Percentiles rank a stretch among this genome's conserved stretches.
Evolutionary conservation across 1,284 basidiomycete species (phyloP).

Genomic region (Cystobasidium sp.): DNA sequence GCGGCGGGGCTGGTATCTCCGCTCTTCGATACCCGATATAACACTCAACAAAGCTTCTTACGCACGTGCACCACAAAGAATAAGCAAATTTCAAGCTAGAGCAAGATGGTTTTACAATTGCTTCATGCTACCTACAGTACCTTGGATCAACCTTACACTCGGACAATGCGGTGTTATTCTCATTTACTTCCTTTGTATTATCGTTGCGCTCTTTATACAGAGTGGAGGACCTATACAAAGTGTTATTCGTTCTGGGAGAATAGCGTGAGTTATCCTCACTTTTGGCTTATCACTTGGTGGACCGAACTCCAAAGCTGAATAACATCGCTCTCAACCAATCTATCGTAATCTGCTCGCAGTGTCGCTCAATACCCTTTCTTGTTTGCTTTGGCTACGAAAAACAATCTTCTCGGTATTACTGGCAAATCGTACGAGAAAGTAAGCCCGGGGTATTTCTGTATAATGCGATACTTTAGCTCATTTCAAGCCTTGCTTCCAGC

Average conservation of each 20-base stretch:
- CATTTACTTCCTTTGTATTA: slow-evolving; percentile 29
- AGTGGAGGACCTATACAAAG: slow-evolving; percentile 21
- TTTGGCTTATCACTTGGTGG: too few species aligned
- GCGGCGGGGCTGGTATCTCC: slow-evolving; percentile 34
- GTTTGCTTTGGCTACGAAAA: slow-evolving; percentile 58
- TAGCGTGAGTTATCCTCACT: slow-evolving; percentile 28
- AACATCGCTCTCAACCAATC: not conserved
- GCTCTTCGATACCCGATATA: not conserved
- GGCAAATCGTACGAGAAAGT: slow-evolving; percentile 59
- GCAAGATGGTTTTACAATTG: slow-evolving; percentile 41
- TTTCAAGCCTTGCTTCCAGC: too few species aligned
- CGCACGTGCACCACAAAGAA: not conserved
- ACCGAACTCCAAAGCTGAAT: too few species aligned
- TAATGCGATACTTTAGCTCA: too few species aligned
- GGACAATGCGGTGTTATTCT: slow-evolving; percentile 44
- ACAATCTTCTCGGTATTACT: slow-evolving; percentile 57
- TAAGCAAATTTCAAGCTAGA: slow-evolving; percentile 1
- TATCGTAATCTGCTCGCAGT: not conserved
- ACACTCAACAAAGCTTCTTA: slow-evolving; percentile 7
- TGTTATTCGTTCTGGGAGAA: slow-evolving; percentile 37
- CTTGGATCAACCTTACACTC: slow-evolving; percentile 40
- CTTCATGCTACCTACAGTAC: slow-evolving; percentile 41
- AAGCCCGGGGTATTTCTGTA: too few species aligned
- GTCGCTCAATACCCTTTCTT: slow-evolving; percentile 56
- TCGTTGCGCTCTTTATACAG: slow-evolving; percentile 36